These are phyloP conservation scores for Plantago coronopus DNA, from an alignment of 305 asterid species.

Conservation along the genomic window DNA sequence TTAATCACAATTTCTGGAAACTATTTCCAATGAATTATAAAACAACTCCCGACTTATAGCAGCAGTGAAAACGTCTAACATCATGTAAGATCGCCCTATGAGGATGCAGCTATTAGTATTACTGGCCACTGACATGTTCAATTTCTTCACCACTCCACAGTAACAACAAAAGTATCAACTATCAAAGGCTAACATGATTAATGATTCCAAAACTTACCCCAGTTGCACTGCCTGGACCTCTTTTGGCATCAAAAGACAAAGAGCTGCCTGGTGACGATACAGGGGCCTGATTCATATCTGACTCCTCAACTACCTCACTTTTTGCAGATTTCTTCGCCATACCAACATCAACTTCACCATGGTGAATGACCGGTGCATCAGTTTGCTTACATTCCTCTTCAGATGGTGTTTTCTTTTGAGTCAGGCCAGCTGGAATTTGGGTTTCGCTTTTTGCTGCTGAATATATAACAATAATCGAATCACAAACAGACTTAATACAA, in stretches of 20 bases:
- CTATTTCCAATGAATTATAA: too few relatives aligned
- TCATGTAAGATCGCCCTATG: too few relatives aligned
- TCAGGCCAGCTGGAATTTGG: constrained; percentile 21
- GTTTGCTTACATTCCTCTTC: constrained; percentile 18
- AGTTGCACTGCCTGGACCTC: constrained; percentile 24
- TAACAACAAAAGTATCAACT: too few relatives aligned
- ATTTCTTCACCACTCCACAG: background rate
- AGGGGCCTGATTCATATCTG: constrained; percentile 42
- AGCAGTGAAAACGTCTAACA: too few relatives aligned
- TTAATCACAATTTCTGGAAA: too few relatives aligned
- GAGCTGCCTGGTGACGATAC: constrained; percentile 53
- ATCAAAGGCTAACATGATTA: background rate
- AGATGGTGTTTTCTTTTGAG: constrained; percentile 20
- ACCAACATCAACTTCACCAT: constrained; percentile 19
- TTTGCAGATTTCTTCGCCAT: constrained; percentile 24
- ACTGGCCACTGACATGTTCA: background rate
- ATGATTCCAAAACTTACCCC: constrained; percentile 26
- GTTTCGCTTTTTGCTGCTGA: constrained; percentile 10
- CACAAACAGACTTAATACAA: background rate
- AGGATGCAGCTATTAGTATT: too few relatives aligned
- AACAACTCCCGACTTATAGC: too few relatives aligned
- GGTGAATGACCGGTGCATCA: constrained; percentile 13
- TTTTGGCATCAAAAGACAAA: constrained; percentile 42
- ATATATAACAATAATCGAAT: constrained; percentile 11
- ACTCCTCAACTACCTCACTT: constrained; percentile 32